Evolutionary conservation across 2,329 filamentous ascomycete genomes (phyloP), one percentile per base, ranked within the genome.

Genomic region (Penicillium sp.): DNA sequence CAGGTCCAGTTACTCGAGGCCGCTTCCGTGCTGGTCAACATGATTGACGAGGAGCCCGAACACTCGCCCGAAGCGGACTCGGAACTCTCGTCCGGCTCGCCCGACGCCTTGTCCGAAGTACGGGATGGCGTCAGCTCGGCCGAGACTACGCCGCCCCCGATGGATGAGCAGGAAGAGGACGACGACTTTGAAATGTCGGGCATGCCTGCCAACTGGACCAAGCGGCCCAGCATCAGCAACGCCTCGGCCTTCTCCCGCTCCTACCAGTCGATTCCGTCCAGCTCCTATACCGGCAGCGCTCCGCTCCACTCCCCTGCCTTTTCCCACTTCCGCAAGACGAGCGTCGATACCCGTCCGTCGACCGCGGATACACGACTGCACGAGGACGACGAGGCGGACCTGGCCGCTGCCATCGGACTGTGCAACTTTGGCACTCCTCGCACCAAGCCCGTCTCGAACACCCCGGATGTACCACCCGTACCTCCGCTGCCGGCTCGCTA

Each of bases 1-100:
- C 93, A 98, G 77, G 93, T 98, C 46, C 93, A 98, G 72, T 81
- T 98, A 53, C 81, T 98, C 52, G 93, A 98, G 74, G 93, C 93
- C 35, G 93, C 93, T 33, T 95, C 90, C n/a, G 93, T 97, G 45
- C 78, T 98, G 57, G 86, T 97, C 51, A 86, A 84, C 65, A 97
- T 98, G 91, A 68, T 75, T 49, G 79, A 86, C 54, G 78, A 77
- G 42, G 75, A 79, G 35, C 84, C 82, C 32, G 76, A 81, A 40
- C 83, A 82, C 63, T 81, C 84, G 50, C 84, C 82, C 18, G 79
- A 84, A 49, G 83, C 81, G 64, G 80, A 84, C 54, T 95, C 89
- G 71, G 89, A 95, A 65, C 78, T 84, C 46, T 92, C 90, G 31
- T 93, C 89, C 29, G 80, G 81, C 20, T 95, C 91, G 18, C 89